Conservation (phyloP, 2,329 filamentous ascomycete genomes). For the Botrytis hyacinthi region DNA sequence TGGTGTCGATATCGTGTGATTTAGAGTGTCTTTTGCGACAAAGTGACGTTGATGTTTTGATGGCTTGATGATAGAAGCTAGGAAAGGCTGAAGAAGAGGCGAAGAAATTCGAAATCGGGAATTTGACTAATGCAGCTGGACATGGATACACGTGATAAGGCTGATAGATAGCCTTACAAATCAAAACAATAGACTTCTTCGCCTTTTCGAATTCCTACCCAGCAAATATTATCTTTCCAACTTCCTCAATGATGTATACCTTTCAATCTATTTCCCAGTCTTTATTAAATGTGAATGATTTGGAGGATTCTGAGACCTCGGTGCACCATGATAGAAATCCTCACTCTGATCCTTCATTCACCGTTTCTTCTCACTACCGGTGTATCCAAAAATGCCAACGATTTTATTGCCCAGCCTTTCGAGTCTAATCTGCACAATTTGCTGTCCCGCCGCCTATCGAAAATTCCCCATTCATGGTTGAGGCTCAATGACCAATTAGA, state of each 20-base stretch:
- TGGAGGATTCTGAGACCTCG: neutral
- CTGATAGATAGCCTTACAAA: neutral
- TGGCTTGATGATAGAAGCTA: neutral
- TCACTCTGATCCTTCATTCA: neutral
- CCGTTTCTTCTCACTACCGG: neutral
- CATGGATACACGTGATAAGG: neutral
- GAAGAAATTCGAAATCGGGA: conserved; percentile 5
- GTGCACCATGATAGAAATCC: too few relatives aligned
- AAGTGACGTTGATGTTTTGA: neutral
- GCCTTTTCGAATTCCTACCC: neutral
- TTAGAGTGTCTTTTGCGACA: conserved; percentile 8
- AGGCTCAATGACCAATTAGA: neutral
- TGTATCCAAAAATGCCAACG: neutral
- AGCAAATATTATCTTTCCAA: neutral
- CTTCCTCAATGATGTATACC: neutral
- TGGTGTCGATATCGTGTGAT: neutral
- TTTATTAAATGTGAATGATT: neutral
- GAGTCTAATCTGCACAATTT: conserved; percentile 16
- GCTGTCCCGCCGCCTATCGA: conserved; percentile 13
- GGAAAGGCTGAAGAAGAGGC: conserved; percentile 18
- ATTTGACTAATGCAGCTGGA: neutral
- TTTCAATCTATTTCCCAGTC: neutral
- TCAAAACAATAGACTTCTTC: neutral
- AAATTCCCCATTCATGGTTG: conserved; percentile 1
- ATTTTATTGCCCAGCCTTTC: neutral